These are phyloP conservation scores for Blastocystis sp. DNA, from an alignment of 352 stramenopile genomes.

Conservation along the genomic window DNA sequence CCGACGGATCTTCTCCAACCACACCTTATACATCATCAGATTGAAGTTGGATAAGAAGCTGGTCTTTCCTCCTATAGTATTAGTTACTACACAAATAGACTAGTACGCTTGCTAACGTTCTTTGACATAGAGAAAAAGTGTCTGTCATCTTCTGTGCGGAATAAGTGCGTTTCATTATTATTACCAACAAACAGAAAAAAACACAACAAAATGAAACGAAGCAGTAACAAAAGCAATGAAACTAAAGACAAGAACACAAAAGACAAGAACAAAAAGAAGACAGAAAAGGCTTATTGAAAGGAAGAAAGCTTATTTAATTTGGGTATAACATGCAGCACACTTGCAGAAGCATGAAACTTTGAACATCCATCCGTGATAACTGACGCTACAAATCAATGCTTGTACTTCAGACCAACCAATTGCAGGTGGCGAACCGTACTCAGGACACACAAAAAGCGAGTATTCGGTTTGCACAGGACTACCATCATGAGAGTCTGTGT, in stretches of 20 bases:
- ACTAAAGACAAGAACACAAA: background rate
- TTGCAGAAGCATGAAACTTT: background rate
- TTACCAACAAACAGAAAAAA: background rate
- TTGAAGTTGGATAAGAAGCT: slow-evolving; percentile 56
- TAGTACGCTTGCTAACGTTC: slow-evolving; percentile 10
- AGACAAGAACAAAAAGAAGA: background rate
- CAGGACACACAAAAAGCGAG: too few relatives aligned
- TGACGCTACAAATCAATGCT: too few relatives aligned
- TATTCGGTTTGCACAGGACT: too few relatives aligned
- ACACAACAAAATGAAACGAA: background rate
- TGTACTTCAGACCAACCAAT: too few relatives aligned
- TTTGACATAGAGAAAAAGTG: slow-evolving; percentile 4
- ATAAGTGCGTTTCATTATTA: background rate
- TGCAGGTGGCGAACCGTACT: too few relatives aligned
- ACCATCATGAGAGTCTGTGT: too few relatives aligned
- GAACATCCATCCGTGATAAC: too few relatives aligned
- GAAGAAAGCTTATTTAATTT: background rate
- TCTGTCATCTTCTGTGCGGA: slow-evolving; percentile 16
- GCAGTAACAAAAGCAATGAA: background rate
- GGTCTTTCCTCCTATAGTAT: slow-evolving; percentile 43
- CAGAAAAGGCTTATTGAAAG: background rate
- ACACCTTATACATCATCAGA: slow-evolving; percentile 62
- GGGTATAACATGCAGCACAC: background rate
- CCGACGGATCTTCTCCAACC: slow-evolving; percentile 60
- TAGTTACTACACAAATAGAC: background rate